These are phyloP conservation scores for Rhynchosporium agropyri DNA, from an alignment of 2,329 filamentous ascomycete genomes.

Conservation along the genomic window DNA sequence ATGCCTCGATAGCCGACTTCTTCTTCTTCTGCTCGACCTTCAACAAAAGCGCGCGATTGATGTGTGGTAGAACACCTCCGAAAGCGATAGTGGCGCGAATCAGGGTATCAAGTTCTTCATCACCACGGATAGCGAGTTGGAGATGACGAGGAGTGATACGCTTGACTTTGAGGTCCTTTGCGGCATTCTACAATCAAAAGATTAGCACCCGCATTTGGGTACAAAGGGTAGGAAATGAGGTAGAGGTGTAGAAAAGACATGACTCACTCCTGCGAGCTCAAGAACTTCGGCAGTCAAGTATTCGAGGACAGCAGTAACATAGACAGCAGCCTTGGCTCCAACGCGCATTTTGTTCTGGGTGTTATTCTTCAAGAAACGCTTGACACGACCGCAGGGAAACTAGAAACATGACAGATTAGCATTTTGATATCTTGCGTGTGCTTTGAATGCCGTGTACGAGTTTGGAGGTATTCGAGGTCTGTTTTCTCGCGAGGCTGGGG, in stretches of 20 bases:
- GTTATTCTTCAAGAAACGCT: constrained; percentile 99
- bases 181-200: constrained; percentile 69
- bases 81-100: constrained; percentile 98
- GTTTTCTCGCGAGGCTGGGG: constrained; percentile 10
- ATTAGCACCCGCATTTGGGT: constrained; percentile 25
- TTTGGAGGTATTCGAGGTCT: constrained; percentile 8
- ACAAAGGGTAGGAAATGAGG: neutral
- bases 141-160: constrained; percentile 98
- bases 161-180: constrained; percentile 99
- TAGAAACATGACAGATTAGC: constrained; percentile 49
- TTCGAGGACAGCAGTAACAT: constrained; percentile 96
- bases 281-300: constrained; percentile 98
- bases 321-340: constrained; percentile 96
- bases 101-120: constrained; percentile 96
- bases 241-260: constrained; percentile 21
- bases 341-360: constrained; percentile 99
- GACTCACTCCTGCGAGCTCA: constrained; percentile 84
- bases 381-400: constrained; percentile 99
- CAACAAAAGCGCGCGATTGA: constrained; percentile 93
- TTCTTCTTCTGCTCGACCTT: constrained; percentile 99
- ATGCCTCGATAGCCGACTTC: constrained; percentile 48
- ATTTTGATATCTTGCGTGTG: constrained; percentile 15
- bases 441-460: constrained; percentile 3
- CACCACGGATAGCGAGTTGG: constrained; percentile 95
- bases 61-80: constrained; percentile 96